phyloP scores from a whole-genome alignment of 1,284 basidiomycete genomes.

The Moniliella sp. region DNA sequence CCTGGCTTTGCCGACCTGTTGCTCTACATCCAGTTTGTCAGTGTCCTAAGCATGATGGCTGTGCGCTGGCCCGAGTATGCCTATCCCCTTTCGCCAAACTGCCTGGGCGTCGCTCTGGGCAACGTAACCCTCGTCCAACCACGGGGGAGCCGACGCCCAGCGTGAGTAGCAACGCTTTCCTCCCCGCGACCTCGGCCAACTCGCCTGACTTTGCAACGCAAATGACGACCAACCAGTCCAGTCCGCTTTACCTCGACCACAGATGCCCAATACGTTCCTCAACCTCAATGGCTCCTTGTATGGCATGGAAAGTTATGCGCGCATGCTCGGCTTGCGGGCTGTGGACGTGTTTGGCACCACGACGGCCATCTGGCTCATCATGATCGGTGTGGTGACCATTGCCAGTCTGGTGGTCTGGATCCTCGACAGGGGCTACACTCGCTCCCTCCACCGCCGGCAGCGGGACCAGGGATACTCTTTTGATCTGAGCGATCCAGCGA shows the following conservation, averaged over 20 bases:
- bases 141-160: neutral
- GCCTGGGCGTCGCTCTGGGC: conserved; percentile 34
- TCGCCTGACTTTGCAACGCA: conserved; percentile 36
- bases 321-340: conserved; percentile 54
- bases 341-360: conserved; percentile 67
- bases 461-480: conserved; percentile 5
- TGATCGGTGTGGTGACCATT: conserved; percentile 50
- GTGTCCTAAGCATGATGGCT: conserved; percentile 63
- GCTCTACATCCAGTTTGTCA: conserved; percentile 61
- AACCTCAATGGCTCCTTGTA: conserved; percentile 33
- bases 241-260: conserved; percentile 57
- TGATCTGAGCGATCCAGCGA: neutral
- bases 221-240: conserved; percentile 44
- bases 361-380: conserved; percentile 56
- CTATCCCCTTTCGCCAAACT: conserved; percentile 40
- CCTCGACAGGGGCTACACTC: conserved; percentile 10
- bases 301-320: conserved; percentile 60
- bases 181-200: conserved; percentile 2
- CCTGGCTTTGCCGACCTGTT: conserved; percentile 77
- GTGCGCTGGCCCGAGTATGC: conserved; percentile 80
- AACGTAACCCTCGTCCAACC: conserved; percentile 14
- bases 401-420: conserved; percentile 49
- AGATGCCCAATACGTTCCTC: conserved; percentile 50
- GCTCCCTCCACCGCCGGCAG: conserved; percentile 5
- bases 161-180: neutral